These are phyloP conservation scores for Rosa persica DNA, from an alignment of 306 rosid genomes.

Conservation along the genomic window DNA sequence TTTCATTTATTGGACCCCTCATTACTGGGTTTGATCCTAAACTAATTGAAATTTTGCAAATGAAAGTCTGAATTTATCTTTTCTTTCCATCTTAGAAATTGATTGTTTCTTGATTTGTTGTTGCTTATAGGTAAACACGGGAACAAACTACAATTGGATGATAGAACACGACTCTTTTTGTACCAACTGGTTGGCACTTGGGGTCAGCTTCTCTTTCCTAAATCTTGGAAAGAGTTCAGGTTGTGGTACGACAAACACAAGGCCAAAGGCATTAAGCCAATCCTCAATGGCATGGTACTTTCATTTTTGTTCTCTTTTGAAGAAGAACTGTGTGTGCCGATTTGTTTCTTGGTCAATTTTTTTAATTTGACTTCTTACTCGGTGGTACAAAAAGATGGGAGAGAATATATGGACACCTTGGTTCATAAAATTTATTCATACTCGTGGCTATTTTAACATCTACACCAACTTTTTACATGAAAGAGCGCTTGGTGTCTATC, in stretches of 20 bases:
- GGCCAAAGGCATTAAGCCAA: slow-evolving; percentile 66
- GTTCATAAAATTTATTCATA: slow-evolving; percentile 89
- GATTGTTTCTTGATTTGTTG: slow-evolving; percentile 15
- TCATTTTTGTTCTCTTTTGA: not conserved
- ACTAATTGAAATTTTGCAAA: too few relatives aligned
- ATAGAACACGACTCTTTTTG: slow-evolving; percentile 57
- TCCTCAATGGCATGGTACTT: slow-evolving; percentile 85
- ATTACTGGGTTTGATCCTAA: too few relatives aligned
- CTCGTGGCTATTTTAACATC: slow-evolving; percentile 75
- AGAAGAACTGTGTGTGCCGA: not conserved
- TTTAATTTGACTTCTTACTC: slow-evolving; percentile 30
- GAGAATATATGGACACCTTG: slow-evolving; percentile 99
- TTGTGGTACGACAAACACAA: slow-evolving; percentile 88
- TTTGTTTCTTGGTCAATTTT: not conserved
- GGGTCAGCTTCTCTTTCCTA: slow-evolving; percentile 97
- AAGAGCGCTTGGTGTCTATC: slow-evolving; percentile 86
- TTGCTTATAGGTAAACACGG: slow-evolving; percentile 76
- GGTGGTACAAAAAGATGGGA: slow-evolving; percentile 88
- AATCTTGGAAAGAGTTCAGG: slow-evolving; percentile 97
- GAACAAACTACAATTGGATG: slow-evolving; percentile 66
- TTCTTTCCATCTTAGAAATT: too few relatives aligned
- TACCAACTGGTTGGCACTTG: slow-evolving; percentile 95
- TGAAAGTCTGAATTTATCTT: too few relatives aligned
- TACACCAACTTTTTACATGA: slow-evolving; percentile 70
- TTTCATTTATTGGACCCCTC: too few relatives aligned